A percentile compares a stretch with the other conserved stretches of the same genome.
Conservation (phyloP, 148 eudicot species). For the Vaccinium darrowii region DNA sequence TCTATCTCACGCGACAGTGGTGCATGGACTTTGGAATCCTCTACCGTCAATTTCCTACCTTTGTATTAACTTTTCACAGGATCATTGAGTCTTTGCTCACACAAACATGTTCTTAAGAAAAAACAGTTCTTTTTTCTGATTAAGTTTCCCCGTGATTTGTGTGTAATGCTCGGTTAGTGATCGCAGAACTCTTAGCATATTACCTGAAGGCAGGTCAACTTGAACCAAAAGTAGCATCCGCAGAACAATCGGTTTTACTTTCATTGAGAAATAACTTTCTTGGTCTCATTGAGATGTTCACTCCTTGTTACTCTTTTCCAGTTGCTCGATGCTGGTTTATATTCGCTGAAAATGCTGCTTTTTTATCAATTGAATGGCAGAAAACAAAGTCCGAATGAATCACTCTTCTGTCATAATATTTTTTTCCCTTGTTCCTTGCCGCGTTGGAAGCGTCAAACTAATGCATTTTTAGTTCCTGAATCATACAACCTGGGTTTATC, state of each 20-base stretch:
- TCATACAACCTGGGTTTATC: not conserved
- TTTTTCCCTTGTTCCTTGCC: too few species aligned
- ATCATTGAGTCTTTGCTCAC: not conserved
- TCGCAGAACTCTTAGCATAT: not conserved
- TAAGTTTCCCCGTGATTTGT: not conserved
- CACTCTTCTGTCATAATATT: too few species aligned
- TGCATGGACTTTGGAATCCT: not conserved
- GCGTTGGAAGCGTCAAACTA: too few species aligned
- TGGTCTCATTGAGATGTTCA: not conserved
- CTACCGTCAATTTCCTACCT: not conserved
- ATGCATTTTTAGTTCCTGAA: too few species aligned
- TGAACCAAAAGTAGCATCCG: not conserved
- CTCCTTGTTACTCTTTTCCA: too few species aligned
- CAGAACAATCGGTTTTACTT: not conserved
- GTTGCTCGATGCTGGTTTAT: too few species aligned
- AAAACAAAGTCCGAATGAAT: too few species aligned
- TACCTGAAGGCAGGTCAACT: not conserved
- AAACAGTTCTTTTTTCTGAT: not conserved
- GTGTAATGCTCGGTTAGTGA: not conserved
- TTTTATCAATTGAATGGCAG: too few species aligned
- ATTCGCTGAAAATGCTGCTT: too few species aligned
- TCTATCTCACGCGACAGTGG: not conserved
- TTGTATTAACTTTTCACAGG: conserved; percentile 3
- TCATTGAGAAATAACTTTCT: not conserved
- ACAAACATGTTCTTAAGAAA: not conserved